These are phyloP conservation scores for Orbilia quercus DNA, from an alignment of 2,329 filamentous ascomycete species.

Conservation along the genomic window DNA sequence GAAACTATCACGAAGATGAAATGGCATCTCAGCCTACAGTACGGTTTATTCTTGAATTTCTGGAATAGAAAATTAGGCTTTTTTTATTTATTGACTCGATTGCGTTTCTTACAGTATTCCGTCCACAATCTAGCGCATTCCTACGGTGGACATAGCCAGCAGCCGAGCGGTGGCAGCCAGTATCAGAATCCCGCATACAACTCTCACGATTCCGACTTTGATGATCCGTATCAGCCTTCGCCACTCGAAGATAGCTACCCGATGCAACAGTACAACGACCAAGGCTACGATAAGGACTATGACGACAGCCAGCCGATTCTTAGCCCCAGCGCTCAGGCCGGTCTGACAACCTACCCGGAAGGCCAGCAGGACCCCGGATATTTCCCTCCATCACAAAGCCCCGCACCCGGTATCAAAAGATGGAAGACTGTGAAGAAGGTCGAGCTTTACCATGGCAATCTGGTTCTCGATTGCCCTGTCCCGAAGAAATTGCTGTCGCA, in stretches of 20 bases:
- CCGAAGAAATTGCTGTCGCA: conserved; percentile 88
- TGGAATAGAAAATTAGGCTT: conserved; percentile 6
- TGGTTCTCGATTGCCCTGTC: conserved; percentile 95
- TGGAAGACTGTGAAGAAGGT: conserved; percentile 99
- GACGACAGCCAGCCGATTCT: conserved; percentile 69
- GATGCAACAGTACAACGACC: conserved; percentile 66
- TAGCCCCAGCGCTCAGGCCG: conserved; percentile 63
- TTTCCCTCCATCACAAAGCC: conserved; percentile 67
- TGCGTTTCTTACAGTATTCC: conserved; percentile 69
- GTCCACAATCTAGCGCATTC: conserved; percentile 75
- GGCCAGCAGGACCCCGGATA: conserved; percentile 58
- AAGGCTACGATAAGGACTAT: conserved; percentile 65
- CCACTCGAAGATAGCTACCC: conserved; percentile 70
- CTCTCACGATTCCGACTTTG: conserved; percentile 89
- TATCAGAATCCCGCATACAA: conserved; percentile 74
- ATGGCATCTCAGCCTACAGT: conserved; percentile 43
- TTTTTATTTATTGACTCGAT: conserved; percentile 38
- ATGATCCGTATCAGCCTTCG: conserved; percentile 80
- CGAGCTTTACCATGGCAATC: conserved; percentile 93
- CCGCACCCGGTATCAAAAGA: conserved; percentile 75
- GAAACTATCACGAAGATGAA: conserved; percentile 54
- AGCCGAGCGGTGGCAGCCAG: conserved; percentile 72
- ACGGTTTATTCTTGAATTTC: conserved; percentile 2
- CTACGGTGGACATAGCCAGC: conserved; percentile 71
- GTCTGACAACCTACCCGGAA: conserved; percentile 54